phyloP scores from a whole-genome alignment of 2,329 filamentous ascomycete genomes.

The Pezicula radicicola region DNA sequence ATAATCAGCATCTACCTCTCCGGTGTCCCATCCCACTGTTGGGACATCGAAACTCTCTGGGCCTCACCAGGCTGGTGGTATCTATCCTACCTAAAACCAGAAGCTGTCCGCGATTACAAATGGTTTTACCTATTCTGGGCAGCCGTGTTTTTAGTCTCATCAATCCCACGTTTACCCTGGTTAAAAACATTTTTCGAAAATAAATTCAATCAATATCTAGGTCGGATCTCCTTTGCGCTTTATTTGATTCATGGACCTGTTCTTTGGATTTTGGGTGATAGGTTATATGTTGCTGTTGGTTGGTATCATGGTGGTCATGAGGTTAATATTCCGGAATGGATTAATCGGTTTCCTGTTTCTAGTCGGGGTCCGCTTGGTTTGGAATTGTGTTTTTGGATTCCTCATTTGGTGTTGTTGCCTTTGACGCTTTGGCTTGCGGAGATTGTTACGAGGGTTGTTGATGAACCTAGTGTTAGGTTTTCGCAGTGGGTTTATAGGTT shows the following conservation, averaged over 20 bases:
- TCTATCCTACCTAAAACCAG: slow-evolving; percentile 54
- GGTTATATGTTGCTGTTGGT: slow-evolving; percentile 60
- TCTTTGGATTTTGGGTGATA: slow-evolving; percentile 56
- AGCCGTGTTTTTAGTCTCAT: slow-evolving; percentile 51
- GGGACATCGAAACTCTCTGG: slow-evolving; percentile 44
- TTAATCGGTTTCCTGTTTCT: slow-evolving; percentile 52
- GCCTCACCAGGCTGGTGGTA: slow-evolving; percentile 46
- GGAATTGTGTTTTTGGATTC: slow-evolving; percentile 55
- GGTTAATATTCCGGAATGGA: slow-evolving; percentile 53
- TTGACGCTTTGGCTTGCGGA: slow-evolving; percentile 58
- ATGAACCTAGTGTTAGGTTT: slow-evolving; percentile 58
- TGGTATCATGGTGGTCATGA: slow-evolving; percentile 47
- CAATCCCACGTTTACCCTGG: slow-evolving; percentile 53
- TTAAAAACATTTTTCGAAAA: slow-evolving; percentile 58
- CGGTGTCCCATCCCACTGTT: slow-evolving; percentile 53
- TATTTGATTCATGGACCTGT: slow-evolving; percentile 65
- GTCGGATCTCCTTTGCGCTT: slow-evolving; percentile 58
- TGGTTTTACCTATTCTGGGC: slow-evolving; percentile 68
- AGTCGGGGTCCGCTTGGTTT: slow-evolving; percentile 56
- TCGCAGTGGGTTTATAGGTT: slow-evolving; percentile 55
- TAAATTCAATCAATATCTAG: slow-evolving; percentile 58
- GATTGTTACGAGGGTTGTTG: slow-evolving; percentile 52
- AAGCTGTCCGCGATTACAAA: slow-evolving; percentile 63
- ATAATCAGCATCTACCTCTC: slow-evolving; percentile 52
- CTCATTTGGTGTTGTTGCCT: slow-evolving; percentile 58